Percentiles rank a stretch among this genome's conserved stretches.
phyloP scores from a whole-genome alignment of 148 eudicot genomes.

The Bassia scoparia region DNA sequence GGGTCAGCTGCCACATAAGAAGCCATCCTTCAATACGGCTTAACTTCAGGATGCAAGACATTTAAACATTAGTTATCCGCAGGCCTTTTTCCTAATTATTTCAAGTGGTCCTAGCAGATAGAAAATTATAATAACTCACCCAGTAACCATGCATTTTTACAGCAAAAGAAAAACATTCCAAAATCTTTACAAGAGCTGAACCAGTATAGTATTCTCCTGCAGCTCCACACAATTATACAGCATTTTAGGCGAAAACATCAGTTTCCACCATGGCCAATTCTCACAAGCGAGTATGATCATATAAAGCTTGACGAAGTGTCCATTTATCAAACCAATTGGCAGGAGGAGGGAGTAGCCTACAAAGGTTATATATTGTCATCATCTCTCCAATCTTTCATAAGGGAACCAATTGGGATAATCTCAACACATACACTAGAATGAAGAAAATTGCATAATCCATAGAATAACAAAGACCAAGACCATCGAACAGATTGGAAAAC shows the following conservation, averaged over 20 bases:
- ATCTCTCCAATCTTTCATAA: too few relatives aligned
- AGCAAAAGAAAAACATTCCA: neutral
- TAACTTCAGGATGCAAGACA: slow-evolving; percentile 58
- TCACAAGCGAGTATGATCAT: too few relatives aligned
- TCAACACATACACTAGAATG: too few relatives aligned
- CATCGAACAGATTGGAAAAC: neutral
- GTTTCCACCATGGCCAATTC: neutral
- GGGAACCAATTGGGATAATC: too few relatives aligned
- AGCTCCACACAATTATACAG: neutral
- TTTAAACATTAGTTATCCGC: neutral
- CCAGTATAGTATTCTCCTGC: neutral
- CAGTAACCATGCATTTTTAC: neutral
- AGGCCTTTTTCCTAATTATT: neutral
- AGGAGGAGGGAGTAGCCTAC: too few relatives aligned
- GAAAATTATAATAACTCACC: neutral
- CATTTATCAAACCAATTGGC: too few relatives aligned
- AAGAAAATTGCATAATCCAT: neutral
- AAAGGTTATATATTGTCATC: too few relatives aligned
- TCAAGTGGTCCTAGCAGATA: neutral
- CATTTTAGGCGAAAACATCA: neutral
- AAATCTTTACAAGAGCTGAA: neutral
- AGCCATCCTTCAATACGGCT: slow-evolving; percentile 65
- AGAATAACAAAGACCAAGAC: neutral
- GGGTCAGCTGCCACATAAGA: slow-evolving; percentile 60
- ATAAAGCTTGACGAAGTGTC: too few relatives aligned